These are phyloP conservation scores for Coemansia sp. DNA, from an alignment of 192 early-diverging fungal species.

Conservation along the genomic window DNA sequence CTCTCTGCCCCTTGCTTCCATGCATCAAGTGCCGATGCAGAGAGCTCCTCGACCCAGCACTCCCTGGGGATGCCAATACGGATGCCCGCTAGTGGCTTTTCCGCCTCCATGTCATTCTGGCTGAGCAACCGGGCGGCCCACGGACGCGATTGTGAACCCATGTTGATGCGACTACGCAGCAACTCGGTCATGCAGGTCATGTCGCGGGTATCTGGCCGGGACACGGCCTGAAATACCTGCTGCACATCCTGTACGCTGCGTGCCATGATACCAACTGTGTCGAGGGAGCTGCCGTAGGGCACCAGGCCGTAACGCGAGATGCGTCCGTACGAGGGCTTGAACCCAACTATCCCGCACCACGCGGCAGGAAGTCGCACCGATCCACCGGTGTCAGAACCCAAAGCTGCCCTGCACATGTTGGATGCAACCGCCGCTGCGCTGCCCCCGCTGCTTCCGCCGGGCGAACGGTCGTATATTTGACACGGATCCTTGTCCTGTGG, in stretches of 20 bases:
- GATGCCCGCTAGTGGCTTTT: slow-evolving; percentile 49
- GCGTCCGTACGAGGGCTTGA: slow-evolving; percentile 90
- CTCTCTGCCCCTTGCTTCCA: slow-evolving; percentile 64
- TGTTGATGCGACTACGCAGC: slow-evolving; percentile 44
- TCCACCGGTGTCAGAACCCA: slow-evolving; percentile 95
- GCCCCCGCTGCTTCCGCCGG: slow-evolving; percentile 93
- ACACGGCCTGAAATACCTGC: slow-evolving; percentile 3
- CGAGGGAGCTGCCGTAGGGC: slow-evolving; percentile 84
- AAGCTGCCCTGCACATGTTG: slow-evolving; percentile 75
- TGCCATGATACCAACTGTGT: slow-evolving; percentile 84
- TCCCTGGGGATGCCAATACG: slow-evolving; percentile 69
- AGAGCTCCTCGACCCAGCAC: slow-evolving; percentile 79
- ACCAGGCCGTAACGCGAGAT: slow-evolving; percentile 84
- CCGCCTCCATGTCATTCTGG: neutral
- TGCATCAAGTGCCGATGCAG: slow-evolving; percentile 48
- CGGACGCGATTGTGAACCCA: slow-evolving; percentile 2
- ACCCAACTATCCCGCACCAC: slow-evolving; percentile 91
- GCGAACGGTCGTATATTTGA: slow-evolving; percentile 5
- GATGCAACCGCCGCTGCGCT: slow-evolving; percentile 87
- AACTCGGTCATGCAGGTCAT: slow-evolving; percentile 60
- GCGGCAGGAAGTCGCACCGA: slow-evolving; percentile 92
- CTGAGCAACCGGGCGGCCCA: slow-evolving; percentile 7
- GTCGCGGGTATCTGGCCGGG: slow-evolving; percentile 33
- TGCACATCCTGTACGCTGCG: slow-evolving; percentile 60
- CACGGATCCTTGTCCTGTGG: neutral